A percentile compares a stretch with the other conserved stretches of the same genome.
Conservation (phyloP, 371 early-diverging fungal species). For the Modicella reniformis region DNA sequence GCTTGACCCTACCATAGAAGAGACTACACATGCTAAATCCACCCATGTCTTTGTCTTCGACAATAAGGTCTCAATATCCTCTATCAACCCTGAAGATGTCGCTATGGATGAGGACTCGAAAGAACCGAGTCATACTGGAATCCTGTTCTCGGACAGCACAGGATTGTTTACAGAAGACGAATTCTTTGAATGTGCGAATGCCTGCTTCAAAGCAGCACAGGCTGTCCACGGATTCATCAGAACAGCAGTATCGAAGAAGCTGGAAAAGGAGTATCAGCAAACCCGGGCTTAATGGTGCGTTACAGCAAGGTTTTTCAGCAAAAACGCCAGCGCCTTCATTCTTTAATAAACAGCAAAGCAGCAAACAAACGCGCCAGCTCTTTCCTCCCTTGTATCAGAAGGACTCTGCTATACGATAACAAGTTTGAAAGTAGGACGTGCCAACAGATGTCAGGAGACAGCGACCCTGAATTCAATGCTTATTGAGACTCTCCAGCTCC, state of each 20-base stretch:
- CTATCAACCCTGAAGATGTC: background rate
- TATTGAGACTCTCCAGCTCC: constrained; percentile 7
- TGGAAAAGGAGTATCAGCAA: constrained; percentile 67
- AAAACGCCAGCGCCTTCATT: no score
- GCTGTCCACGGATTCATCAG: constrained; percentile 68
- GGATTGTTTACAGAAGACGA: constrained; percentile 78
- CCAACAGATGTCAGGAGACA: no score
- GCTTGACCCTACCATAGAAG: constrained; percentile 84
- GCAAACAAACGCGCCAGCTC: no score
- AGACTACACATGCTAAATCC: constrained; percentile 77
- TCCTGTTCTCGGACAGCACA: constrained; percentile 69
- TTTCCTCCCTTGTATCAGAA: no score
- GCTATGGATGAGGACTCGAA: background rate
- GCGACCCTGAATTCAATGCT: background rate
- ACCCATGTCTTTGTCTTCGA: constrained; percentile 89
- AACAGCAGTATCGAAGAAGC: constrained; percentile 64
- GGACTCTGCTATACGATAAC: no score
- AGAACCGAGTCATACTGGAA: constrained; percentile 3
- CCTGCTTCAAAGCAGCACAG: constrained; percentile 60
- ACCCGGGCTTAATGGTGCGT: constrained; percentile 20
- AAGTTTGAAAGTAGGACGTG: no score
- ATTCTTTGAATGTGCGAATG: constrained; percentile 62
- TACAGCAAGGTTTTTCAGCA: no score
- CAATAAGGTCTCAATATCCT: constrained; percentile 51
- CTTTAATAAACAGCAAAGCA: no score